A percentile compares a stretch with the other conserved stretches of the same genome.
phyloP scores from a whole-genome alignment of 2,329 filamentous ascomycete species.

The Penicillium hesseltinei region DNA sequence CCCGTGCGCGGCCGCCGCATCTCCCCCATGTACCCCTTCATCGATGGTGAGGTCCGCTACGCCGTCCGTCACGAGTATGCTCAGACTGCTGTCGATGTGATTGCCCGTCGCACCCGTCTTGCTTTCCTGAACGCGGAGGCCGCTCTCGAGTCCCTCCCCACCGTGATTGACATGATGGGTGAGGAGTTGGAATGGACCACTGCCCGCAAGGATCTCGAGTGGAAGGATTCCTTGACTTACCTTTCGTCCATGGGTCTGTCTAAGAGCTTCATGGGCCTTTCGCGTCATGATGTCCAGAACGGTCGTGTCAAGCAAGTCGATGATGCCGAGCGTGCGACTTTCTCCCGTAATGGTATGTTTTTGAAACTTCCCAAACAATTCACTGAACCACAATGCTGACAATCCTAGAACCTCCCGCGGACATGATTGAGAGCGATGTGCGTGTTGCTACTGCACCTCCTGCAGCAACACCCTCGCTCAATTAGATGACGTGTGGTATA shows the following conservation, averaged over 20 bases:
- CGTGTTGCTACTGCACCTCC: conserved; percentile 41
- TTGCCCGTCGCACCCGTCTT: conserved; percentile 78
- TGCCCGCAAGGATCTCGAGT: conserved; percentile 72
- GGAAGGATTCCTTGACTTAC: conserved; percentile 66
- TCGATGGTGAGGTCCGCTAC: conserved; percentile 89
- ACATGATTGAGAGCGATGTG: conserved; percentile 50
- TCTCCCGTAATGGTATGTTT: conserved; percentile 43
- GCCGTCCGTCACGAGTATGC: conserved; percentile 87
- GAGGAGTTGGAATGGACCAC: conserved; percentile 77
- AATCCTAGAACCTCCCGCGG: conserved; percentile 43
- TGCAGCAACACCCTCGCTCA: conserved; percentile 47
- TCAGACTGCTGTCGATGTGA: conserved; percentile 82
- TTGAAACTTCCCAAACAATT: neutral
- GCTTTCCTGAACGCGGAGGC: conserved; percentile 92
- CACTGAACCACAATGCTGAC: conserved; percentile 5
- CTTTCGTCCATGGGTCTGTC: conserved; percentile 62
- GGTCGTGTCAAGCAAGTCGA: conserved; percentile 51
- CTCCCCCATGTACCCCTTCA: conserved; percentile 77
- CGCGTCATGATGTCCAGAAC: conserved; percentile 58
- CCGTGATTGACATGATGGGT: conserved; percentile 84
- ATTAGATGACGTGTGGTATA: conserved; percentile 38
- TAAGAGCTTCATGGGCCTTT: conserved; percentile 56
- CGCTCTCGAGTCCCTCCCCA: conserved; percentile 78
- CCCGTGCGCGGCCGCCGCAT: conserved; percentile 80
- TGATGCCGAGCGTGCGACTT: conserved; percentile 41